Base-by-base conservation (phyloP, 495 filamentous ascomycete species). In the Hypoxylon trugodes region DNA sequence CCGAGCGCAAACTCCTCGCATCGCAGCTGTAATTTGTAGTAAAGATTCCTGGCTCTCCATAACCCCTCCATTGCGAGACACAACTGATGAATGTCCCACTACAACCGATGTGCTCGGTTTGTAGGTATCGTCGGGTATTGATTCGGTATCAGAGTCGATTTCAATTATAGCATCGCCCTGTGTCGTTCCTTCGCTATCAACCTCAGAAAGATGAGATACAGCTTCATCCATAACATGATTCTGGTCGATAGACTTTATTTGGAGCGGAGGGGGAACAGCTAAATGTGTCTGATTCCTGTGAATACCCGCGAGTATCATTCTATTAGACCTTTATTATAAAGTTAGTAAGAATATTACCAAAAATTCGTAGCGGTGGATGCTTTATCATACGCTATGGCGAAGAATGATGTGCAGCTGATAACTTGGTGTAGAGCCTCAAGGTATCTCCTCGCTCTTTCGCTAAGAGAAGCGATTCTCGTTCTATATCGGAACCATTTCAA, bases 241-340 rank as follows among this genome's bases (percentile, higher is more conserved):
- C 13, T 49, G 33, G 35, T 10, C 28, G 6, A 19, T 18, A 8
- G 2, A 2, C 6, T 49, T 42, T 2, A 24, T 19, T 2, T 26
- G 56, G 1, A 21, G n/a, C 6, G 2, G 45, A 1, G 24, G 0
- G n/a, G 13, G 6, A 18, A 1, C 7, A 13, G 19, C 7, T 8
- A 19, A 37, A 9, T 21, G 36, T 3, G 2, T 10, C n/a, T n/a
- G n/a, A n/a, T n/a, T 16, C 26, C 8, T 18, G 7, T 53, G 40
- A 15, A 65, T 59, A 36, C 59, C 61, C 13, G 59, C 5, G 3
- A 65, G 21, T 47, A 65, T 58, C 24, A 12, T 58, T 4, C 47
- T 53, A 6, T 52, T 28, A 3, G 45, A 32, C 22, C 52, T 64
- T 26, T 16, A 25, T 5, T 4, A 6, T 36, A 2, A 52, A 0